These are phyloP conservation scores for Eucalyptus grandis DNA, from an alignment of 345 rosid genomes.

Conservation along the genomic window DNA sequence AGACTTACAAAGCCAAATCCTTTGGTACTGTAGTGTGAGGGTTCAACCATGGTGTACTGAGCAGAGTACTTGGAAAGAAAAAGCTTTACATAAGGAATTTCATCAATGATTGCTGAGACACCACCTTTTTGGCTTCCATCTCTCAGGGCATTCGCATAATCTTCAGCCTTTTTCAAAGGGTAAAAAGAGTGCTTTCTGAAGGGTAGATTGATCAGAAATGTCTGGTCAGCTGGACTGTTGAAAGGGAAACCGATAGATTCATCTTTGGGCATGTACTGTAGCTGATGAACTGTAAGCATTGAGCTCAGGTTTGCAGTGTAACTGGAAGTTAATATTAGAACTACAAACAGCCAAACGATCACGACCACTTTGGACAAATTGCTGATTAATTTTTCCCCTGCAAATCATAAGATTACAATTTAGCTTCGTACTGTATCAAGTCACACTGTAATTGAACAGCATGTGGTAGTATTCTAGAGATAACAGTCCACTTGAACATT, in stretches of 20 bases:
- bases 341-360: conserved; percentile 39
- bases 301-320: conserved; percentile 45
- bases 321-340: conserved; percentile 30
- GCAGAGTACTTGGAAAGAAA: conserved; percentile 19
- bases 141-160: conserved; percentile 11
- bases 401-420: not conserved
- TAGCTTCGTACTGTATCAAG: not conserved
- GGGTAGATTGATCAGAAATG: not conserved
- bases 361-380: conserved; percentile 33
- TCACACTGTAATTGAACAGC: no score
- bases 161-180: not conserved
- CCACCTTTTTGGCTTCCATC: not conserved
- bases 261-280: conserved; percentile 4
- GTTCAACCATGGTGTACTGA: conserved; percentile 6
- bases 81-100: conserved; percentile 26
- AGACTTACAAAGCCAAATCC: conserved; percentile 20
- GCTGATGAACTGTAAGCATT: conserved; percentile 22
- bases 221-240: not conserved
- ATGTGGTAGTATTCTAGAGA: not conserved
- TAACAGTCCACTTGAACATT: not conserved
- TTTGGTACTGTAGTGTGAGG: not conserved
- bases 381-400: conserved; percentile 34
- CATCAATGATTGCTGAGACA: conserved; percentile 18
- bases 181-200: not conserved
- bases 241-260: not conserved